phyloP scores from a whole-genome alignment of 2,329 filamentous ascomycete genomes.

The Thermoascus crustaceus region DNA sequence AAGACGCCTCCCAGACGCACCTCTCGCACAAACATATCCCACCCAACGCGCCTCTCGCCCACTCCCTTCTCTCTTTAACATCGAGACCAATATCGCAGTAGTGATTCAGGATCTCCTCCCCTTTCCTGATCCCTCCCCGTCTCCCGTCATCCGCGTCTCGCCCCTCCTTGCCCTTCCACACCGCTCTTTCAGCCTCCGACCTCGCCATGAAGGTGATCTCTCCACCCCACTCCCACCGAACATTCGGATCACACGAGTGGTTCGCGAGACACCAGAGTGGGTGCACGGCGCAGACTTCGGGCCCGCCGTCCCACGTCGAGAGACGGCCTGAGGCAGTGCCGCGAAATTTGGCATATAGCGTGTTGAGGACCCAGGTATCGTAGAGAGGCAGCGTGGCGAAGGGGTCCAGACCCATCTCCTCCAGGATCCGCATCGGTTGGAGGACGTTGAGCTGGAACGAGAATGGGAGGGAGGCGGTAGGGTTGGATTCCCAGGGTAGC shows the following conservation, averaged over 20 bases:
- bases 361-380: slow-evolving; percentile 65
- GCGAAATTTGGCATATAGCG: slow-evolving; percentile 83
- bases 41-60: slow-evolving; percentile 79
- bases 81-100: slow-evolving; percentile 80
- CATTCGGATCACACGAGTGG: slow-evolving; percentile 91
- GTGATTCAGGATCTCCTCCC: slow-evolving; percentile 83
- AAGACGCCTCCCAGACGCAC: slow-evolving; percentile 62
- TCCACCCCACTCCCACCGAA: slow-evolving; percentile 80
- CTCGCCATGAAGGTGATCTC: slow-evolving; percentile 34
- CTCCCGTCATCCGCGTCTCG: slow-evolving; percentile 36
- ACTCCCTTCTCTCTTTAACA: slow-evolving; percentile 75
- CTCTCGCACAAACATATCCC: slow-evolving; percentile 81
- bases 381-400: slow-evolving; percentile 39
- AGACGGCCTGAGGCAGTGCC: slow-evolving; percentile 85
- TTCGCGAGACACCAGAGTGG: slow-evolving; percentile 95
- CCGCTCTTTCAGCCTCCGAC: slow-evolving; percentile 24
- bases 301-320: slow-evolving; percentile 65
- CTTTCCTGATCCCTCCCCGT: slow-evolving; percentile 57
- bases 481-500: slow-evolving; percentile 5
- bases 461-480: slow-evolving; percentile 48
- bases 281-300: slow-evolving; percentile 88
- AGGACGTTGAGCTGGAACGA: slow-evolving; percentile 53
- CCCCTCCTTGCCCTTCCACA: slow-evolving; percentile 28
- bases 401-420: slow-evolving; percentile 56
- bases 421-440: slow-evolving; percentile 52